These are phyloP conservation scores for Vitis cinerea DNA, from an alignment of 164 flowering plant genomes.

Conservation along the genomic window DNA sequence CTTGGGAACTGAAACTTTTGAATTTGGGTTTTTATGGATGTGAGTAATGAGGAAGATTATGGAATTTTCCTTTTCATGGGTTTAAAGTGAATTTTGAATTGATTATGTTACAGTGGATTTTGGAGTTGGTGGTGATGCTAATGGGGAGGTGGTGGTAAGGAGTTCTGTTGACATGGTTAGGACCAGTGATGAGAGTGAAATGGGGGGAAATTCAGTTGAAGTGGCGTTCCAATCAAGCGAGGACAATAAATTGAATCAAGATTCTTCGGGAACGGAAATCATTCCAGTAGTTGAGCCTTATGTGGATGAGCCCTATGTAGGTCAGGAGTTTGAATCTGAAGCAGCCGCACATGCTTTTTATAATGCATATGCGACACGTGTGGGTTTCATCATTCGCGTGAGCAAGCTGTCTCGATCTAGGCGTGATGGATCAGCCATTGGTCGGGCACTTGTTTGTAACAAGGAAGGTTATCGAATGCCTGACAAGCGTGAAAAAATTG, in stretches of 20 bases:
- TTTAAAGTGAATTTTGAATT: too few species aligned
- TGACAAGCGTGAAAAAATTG: conserved; percentile 49
- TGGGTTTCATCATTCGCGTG: conserved; percentile 66
- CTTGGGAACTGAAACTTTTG: too few species aligned
- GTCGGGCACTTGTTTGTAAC: conserved; percentile 76
- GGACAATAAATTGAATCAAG: conserved; percentile 31
- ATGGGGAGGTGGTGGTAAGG: conserved; percentile 29
- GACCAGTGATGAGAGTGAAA: conserved; percentile 28
- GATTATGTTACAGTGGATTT: conserved; percentile 43
- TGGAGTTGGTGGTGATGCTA: conserved; percentile 27
- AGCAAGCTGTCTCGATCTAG: conserved; percentile 80
- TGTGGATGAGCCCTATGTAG: conserved; percentile 56
- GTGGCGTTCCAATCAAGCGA: conserved; percentile 18
- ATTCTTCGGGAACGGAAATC: conserved; percentile 20
- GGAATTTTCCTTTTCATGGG: too few species aligned
- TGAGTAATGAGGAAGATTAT: too few species aligned
- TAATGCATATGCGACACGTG: conserved; percentile 62
- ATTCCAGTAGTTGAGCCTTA: conserved; percentile 10
- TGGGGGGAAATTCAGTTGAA: conserved; percentile 39
- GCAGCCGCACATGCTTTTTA: conserved; percentile 75
- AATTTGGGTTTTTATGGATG: too few species aligned
- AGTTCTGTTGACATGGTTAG: conserved; percentile 30
- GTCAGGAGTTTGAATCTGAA: conserved; percentile 75
- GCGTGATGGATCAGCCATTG: conserved; percentile 73
- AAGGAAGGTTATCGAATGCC: conserved; percentile 68